These are phyloP conservation scores for maize (Zea mays) DNA, from an alignment of 176 grass and related monocot genomes.

Conservation along the genomic window Zm-B73-REFERENCE-NAM-5.0 NC_050099.1:230997001-230997500, in stretches of 20 bases:
- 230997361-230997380: slow-evolving; percentile 64
- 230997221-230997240: slow-evolving; percentile 57
- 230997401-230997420: slow-evolving; percentile 74
- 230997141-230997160: slow-evolving; percentile 63
- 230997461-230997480: slow-evolving; percentile 50
- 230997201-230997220: slow-evolving; percentile 60
- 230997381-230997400: slow-evolving; percentile 54
- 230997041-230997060: slow-evolving; percentile 45
- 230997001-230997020: slow-evolving; percentile 49
- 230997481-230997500: slow-evolving; percentile 75
- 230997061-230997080: slow-evolving; percentile 46
- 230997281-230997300: slow-evolving; percentile 44
- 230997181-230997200: slow-evolving; percentile 67
- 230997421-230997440: slow-evolving; percentile 54
- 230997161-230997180: slow-evolving; percentile 41
- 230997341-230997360: slow-evolving; percentile 59
- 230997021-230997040: slow-evolving; percentile 53
- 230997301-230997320: slow-evolving; percentile 71
- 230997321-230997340: slow-evolving; percentile 81
- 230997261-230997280: slow-evolving; percentile 44
- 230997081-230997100: slow-evolving; percentile 20
- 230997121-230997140: slow-evolving; percentile 23
- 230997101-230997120: slow-evolving; percentile 23
- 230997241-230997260: slow-evolving; percentile 52
- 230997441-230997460: slow-evolving; percentile 44